phyloP scores from a whole-genome alignment of 2,329 filamentous ascomycete genomes.

The Colletotrichum caudatum region DNA sequence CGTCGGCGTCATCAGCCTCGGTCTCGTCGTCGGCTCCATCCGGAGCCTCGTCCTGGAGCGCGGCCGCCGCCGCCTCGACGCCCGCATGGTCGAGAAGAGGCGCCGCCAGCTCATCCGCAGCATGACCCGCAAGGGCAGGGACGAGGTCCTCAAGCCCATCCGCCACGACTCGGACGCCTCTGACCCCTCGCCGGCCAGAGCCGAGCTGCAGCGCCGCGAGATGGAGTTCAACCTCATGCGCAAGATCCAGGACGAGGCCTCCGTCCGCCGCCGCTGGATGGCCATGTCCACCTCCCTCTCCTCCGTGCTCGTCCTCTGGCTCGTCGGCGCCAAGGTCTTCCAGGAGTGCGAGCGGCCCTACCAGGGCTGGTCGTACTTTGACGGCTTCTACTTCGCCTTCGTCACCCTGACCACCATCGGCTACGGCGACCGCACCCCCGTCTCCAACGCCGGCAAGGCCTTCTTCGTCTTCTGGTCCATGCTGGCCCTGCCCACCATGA shows the following conservation, averaged over 20 bases:
- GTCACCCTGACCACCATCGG: conserved; percentile 83
- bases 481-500: conserved; percentile 88
- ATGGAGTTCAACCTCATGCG: conserved; percentile 86
- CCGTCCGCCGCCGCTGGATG: conserved; percentile 78
- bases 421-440: conserved; percentile 83
- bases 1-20: conserved; percentile 84
- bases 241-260: conserved; percentile 76
- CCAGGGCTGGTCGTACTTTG: conserved; percentile 79
- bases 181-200: conserved; percentile 15
- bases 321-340: conserved; percentile 83
- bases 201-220: conserved; percentile 71
- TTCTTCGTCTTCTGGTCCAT: conserved; percentile 97
- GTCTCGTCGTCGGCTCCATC: conserved; percentile 85
- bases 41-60: conserved; percentile 73
- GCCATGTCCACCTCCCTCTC: conserved; percentile 75
- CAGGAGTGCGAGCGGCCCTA: conserved; percentile 63
- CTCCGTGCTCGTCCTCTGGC: conserved; percentile 82
- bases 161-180: conserved; percentile 18
- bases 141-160: conserved; percentile 64
- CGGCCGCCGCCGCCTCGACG: conserved; percentile 65
- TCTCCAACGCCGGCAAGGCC: conserved; percentile 81
- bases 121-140: conserved; percentile 60
- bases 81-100: conserved; percentile 71
- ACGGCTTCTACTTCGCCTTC: conserved; percentile 88
- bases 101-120: conserved; percentile 61